Evolutionary conservation across 2,329 filamentous ascomycete species (phyloP).

Genomic region (Pseudogymnoascus sp.): DNA sequence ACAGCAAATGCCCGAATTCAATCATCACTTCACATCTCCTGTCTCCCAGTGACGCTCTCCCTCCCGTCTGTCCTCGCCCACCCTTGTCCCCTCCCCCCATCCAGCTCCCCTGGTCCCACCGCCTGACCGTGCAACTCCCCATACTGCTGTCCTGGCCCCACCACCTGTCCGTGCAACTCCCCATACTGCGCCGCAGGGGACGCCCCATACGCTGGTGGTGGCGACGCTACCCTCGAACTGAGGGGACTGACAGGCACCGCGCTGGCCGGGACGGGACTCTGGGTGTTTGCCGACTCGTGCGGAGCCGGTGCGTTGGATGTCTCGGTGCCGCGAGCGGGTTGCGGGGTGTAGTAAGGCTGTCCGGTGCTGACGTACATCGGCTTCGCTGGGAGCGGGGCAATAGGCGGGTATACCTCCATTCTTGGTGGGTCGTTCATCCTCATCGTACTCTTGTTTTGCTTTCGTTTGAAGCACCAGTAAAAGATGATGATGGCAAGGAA

Average conservation of each 20-base stretch:
- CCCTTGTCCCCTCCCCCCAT: neutral
- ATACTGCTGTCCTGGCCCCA: neutral
- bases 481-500: neutral
- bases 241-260: neutral
- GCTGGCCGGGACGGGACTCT: neutral
- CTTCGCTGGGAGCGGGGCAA: neutral
- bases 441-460: neutral
- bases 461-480: neutral
- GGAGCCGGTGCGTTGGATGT: neutral
- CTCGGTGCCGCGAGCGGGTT: neutral
- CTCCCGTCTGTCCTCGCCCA: neutral
- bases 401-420: neutral
- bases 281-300: neutral
- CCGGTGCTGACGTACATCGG: neutral
- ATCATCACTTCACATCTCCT: neutral
- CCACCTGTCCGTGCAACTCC: neutral
- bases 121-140: neutral
- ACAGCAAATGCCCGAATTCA: neutral
- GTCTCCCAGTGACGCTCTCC: neutral
- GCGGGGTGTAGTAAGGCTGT: neutral
- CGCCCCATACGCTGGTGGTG: neutral
- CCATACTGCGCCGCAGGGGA: neutral
- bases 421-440: neutral
- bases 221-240: neutral
- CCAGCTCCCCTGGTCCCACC: neutral